Base-by-base conservation (phyloP, 139 green algal species). In the Volvox africanus region DNA sequence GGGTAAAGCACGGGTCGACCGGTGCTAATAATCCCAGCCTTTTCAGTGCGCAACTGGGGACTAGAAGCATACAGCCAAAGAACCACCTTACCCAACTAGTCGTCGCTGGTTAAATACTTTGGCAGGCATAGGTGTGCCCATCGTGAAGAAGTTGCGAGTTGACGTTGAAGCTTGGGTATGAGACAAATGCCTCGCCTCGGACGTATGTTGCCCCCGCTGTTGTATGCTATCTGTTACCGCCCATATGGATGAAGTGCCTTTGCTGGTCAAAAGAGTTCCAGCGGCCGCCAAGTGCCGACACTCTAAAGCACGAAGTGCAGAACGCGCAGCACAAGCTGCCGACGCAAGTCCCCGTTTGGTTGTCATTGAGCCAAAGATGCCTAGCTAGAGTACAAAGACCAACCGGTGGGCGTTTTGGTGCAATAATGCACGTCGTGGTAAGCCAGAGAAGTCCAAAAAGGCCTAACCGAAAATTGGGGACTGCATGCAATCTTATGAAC, bases 31-130 rank as follows among this genome's bases (percentile, higher is more conserved):
- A 55, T 55, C 44, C 44, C 5, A 55, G 44, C 44, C 44, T 55
- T 55, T 55, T 55, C 44, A 55, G 44, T 55, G 44, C 44, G 44
- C 44, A 55, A 55, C 5, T 9, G 44, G 9, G 44, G 44, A 9
- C 44, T 55, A 73, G 65, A 73, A 73, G 44, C 44, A 55, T 55
- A 55, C 5, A 55, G 5, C 44, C 44, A 55, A 55, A 55, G n/a
- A 55, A 55, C 5, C 44, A 16, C 65, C 65, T 73, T 28, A 89
- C 85, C 85, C 85, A 26, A 89, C 37, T 1, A 89, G n/a, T 14
- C 71, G 37, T 9, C 85, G 85, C 44, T 89, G 85, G 67, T 89
- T 89, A 50, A 73, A 89, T 1, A 73, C 44, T 82, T 89, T 89
- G 0, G 85, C 44, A 5, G 85, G 28, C 26, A 62, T 32, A 11